These are phyloP conservation scores for Pythium dissotocum DNA, from an alignment of 352 stramenopile species.

Conservation along the genomic window DNA sequence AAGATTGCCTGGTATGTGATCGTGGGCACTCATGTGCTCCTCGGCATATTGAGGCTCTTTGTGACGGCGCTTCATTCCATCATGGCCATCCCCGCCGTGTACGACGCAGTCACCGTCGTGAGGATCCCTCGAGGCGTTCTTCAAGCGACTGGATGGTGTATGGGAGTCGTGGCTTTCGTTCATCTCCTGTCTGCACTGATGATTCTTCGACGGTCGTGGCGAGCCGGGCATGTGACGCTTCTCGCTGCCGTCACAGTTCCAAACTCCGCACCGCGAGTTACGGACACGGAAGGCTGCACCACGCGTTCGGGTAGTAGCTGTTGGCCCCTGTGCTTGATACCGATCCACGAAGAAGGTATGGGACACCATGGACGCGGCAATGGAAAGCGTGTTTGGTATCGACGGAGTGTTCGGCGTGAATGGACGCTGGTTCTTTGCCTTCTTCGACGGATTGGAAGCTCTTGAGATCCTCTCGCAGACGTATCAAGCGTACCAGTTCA, in stretches of 20 bases:
- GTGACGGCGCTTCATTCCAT: neutral
- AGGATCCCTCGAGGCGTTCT: neutral
- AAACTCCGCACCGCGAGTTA: no score
- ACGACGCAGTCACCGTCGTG: neutral
- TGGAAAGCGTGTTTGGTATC: no score
- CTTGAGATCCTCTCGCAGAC: conserved; percentile 7
- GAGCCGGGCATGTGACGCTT: neutral
- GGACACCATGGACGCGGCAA: no score
- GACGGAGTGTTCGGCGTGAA: neutral
- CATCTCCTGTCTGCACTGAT: neutral
- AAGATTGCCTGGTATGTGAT: neutral
- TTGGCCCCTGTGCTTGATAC: no score
- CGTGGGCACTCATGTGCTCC: neutral
- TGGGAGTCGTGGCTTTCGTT: neutral
- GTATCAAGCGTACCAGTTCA: conserved; percentile 19
- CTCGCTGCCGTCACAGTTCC: no score
- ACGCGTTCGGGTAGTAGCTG: no score
- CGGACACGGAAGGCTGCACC: no score
- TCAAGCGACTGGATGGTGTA: neutral
- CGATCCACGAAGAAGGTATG: no score
- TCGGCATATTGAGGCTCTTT: neutral
- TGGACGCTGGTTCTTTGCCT: neutral
- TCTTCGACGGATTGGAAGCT: neutral
- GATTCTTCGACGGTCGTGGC: neutral
- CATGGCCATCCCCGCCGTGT: neutral